Evolutionary conservation across 768 basidiomycete genomes (phyloP).

Genomic region (Pluteus cervinus): DNA sequence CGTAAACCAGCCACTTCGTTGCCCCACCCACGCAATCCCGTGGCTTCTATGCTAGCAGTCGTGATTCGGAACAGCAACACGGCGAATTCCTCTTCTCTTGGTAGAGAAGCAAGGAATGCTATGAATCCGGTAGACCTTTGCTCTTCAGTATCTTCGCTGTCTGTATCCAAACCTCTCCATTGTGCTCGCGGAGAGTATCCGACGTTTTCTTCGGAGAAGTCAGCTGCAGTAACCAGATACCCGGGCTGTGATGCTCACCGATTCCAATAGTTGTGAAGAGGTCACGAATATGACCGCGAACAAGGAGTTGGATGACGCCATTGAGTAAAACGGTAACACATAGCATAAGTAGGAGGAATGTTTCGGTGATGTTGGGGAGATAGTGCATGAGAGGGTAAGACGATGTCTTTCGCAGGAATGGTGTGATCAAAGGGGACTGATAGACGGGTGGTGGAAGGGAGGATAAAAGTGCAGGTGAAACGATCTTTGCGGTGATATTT

Average conservation of each 20-base stretch:
- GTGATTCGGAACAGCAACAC: slow-evolving; percentile 67
- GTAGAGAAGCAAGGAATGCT: slow-evolving; percentile 28
- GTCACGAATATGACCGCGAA: slow-evolving; percentile 52
- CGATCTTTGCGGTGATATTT: too few relatives aligned
- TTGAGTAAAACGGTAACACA: slow-evolving; percentile 57
- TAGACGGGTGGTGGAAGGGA: too few relatives aligned
- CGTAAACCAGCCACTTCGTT: slow-evolving; percentile 63
- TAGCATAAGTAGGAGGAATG: slow-evolving; percentile 50
- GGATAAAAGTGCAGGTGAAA: too few relatives aligned
- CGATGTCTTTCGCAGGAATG: slow-evolving; percentile 1
- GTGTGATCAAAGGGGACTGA: neutral
- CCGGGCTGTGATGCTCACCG: slow-evolving; percentile 11
- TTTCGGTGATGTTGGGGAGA: slow-evolving; percentile 68
- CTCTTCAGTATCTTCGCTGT: too few relatives aligned
- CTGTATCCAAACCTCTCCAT: too few relatives aligned
- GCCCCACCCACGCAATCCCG: slow-evolving; percentile 62
- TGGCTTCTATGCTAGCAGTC: slow-evolving; percentile 71
- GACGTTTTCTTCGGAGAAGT: neutral
- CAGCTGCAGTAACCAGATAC: slow-evolving; percentile 20
- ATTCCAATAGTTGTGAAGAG: slow-evolving; percentile 52
- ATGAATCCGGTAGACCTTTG: slow-evolving; percentile 4
- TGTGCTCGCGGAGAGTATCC: slow-evolving; percentile 5
- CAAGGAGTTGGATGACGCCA: slow-evolving; percentile 56
- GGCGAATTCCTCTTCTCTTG: slow-evolving; percentile 68
- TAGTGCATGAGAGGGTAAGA: slow-evolving; percentile 69